Evolutionary conservation across 139 green algal species (phyloP), one percentile per base, ranked within the genome.

Genomic region (Ettlia oleoabundans): DNA sequence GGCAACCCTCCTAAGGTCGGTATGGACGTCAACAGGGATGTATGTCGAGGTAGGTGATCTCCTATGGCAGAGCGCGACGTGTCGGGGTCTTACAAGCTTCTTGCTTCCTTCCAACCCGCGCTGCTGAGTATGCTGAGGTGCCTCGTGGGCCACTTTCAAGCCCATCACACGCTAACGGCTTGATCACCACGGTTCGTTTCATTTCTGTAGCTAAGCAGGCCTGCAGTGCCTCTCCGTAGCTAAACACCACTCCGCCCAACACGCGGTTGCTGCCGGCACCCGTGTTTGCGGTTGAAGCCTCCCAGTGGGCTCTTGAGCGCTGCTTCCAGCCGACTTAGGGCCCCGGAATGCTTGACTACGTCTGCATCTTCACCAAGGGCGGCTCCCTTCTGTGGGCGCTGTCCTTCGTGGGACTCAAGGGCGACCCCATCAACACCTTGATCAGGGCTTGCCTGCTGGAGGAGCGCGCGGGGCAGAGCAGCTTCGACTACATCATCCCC

Each of bases 381-480:
- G 95, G 95, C 5, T 89, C 88, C 2, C 75, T 98, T 33, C 89
- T 98, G 33, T 98, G 94, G 94, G 92, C 92, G 21, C 89, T 94
- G 38, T 86, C 93, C 47, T 87, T 94, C 79, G 88, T 88, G 28
- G 82, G 88, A 2, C 86, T 97, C 42, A 93, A 93, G 68, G 92
- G 92, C 37, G 90, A 87, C 68, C 89, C 91, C 5, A 41, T 95
- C 32, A 85, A 98, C 69, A 90, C 94, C 1, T 90, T 99, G 7
- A 92, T 99, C 41, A 75, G 92, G 1, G 88, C 86, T 4, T 98
- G 93, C 69, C 84, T 99, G 67, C 90, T 99, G 26, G 95, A 99
- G 88, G 96, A 99, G 85, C 94, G 97, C 19, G 90, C 90, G 2
- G 92, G 88, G 1, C 94, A 96, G 30, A 89, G 75, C 53, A 88